phyloP scores from a whole-genome alignment of 1,139 yeast species.

The Magnusiomyces magnusii region DNA sequence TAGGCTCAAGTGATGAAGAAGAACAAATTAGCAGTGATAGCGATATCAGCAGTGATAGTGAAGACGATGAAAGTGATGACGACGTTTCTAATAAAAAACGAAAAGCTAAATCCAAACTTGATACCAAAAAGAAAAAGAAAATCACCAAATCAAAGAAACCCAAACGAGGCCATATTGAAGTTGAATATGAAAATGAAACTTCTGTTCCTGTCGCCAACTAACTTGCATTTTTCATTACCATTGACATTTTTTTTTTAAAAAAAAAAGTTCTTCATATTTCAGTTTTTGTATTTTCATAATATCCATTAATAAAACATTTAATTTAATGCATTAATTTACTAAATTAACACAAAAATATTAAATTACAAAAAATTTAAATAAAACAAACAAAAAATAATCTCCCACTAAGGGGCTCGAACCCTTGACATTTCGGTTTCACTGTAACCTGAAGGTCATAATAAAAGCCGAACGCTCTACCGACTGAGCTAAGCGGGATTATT shows the following conservation, averaged over 20 bases:
- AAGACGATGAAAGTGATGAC: constrained; percentile 35
- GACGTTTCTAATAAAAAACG: constrained; percentile 16
- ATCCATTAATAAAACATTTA: no score
- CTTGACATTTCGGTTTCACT: no score
- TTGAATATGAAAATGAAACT: constrained; percentile 73
- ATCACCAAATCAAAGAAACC: constrained; percentile 25
- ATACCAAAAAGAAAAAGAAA: constrained; percentile 32
- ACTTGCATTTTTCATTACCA: background rate
- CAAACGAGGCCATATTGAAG: constrained; percentile 65
- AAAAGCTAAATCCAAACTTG: constrained; percentile 32
- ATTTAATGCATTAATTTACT: no score
- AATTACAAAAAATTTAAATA: no score
- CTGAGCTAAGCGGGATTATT: constrained; percentile 13
- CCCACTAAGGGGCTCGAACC: no score
- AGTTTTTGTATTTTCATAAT: no score
- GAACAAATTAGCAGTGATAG: constrained; percentile 29
- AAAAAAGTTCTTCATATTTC: no score
- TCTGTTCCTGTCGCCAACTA: background rate
- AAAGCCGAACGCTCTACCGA: constrained; percentile 13
- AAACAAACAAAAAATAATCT: no score
- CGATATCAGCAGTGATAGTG: constrained; percentile 25
- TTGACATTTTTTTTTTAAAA: background rate
- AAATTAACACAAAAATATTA: no score
- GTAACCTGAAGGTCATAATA: no score
- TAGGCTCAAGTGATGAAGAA: constrained; percentile 53